Base-by-base conservation (phyloP, 2,329 filamentous ascomycete species). In the Trematosphaeria pertusa region DNA sequence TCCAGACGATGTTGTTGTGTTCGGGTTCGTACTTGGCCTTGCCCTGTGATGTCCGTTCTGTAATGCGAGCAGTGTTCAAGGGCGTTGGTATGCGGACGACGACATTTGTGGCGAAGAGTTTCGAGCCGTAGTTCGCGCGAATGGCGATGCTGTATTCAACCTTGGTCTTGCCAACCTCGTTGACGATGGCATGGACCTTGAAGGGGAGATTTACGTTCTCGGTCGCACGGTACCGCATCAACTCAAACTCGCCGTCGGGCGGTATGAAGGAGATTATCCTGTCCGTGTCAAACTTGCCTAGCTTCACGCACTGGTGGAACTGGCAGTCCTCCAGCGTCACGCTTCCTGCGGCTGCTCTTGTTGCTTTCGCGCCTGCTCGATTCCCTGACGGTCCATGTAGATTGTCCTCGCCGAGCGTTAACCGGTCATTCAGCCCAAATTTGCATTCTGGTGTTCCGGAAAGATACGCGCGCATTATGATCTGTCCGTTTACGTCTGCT, bases 141-240 rank as follows among this genome's bases (percentile, higher is more conserved):
- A 99, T 92, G 43, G 91, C 91, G 64, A 99, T 96, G 77, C 91
- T 96, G 78, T 97, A 99, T 75, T 99, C 94, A 50, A 99, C 94
- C 74, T 97, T 97, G 32, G 91, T 94, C 68, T 94, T 95, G 57
- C 94, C 93, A 49, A 97, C 84, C 74, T 99, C 94, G 69, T 96
- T 96, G 67, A 99, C 94, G 59, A 99, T 99, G 58, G 93, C 93
- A 70, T 99, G 94, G 8, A 99, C 91, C 73, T 97, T 97, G 83
- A 99, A 99, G 0, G 94, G 95, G 12, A 99, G 80, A 69, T 99
- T 99, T 69, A 99, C 93, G 67, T 99, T 99, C 72, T 99, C 94
- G 18, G 93, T 97, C 9, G 94, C 92, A 41, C 95, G 91, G 74
- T 99, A 99, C 37, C 92, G 88, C 94, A 99, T 99, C 53, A 99